Percentiles rank a stretch among this genome's conserved stretches.
Conservation (phyloP, 2,329 filamentous ascomycete species). For the Niveomyces coronatus region DNA sequence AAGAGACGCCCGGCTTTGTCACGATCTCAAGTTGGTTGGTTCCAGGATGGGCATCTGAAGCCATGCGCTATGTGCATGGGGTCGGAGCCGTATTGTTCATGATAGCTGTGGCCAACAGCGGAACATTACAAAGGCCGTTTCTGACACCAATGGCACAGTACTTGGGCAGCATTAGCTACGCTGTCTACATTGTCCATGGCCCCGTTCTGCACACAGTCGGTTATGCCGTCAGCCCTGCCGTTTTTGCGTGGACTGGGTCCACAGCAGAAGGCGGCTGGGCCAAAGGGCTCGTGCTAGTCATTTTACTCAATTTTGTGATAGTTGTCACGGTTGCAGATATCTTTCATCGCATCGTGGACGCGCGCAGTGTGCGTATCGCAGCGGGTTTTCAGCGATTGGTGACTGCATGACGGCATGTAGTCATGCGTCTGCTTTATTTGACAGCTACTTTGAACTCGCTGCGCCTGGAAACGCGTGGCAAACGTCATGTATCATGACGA, state of each 20-base stretch:
- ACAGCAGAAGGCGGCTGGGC: not conserved
- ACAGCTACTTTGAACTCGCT: not conserved
- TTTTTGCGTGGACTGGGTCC: not conserved
- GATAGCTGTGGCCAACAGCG: slow-evolving; percentile 1
- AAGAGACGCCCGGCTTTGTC: slow-evolving; percentile 1
- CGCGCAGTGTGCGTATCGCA: slow-evolving; percentile 3
- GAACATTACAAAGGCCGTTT: slow-evolving; percentile 6
- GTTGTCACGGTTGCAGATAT: slow-evolving; percentile 4
- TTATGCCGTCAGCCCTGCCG: slow-evolving; percentile 1
- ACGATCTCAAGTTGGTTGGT: not conserved
- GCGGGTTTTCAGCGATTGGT: slow-evolving; percentile 3
- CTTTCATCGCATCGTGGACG: slow-evolving; percentile 5
- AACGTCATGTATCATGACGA: too few relatives aligned
- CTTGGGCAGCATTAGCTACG: slow-evolving; percentile 9
- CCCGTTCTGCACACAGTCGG: slow-evolving; percentile 8
- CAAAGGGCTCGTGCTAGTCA: not conserved
- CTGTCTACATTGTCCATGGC: slow-evolving; percentile 9
- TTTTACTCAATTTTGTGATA: not conserved
- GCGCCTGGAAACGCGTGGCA: too few relatives aligned
- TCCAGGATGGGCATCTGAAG: slow-evolving; percentile 1
- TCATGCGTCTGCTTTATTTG: not conserved
- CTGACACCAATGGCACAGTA: slow-evolving; percentile 6
- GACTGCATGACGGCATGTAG: not conserved
- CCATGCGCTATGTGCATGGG: slow-evolving; percentile 6
- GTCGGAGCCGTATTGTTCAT: slow-evolving; percentile 5